Evolutionary conservation across 352 stramenopile genomes (phyloP), one percentile per base, ranked within the genome.

Genomic region (Phytopythium kandeliae): DNA sequence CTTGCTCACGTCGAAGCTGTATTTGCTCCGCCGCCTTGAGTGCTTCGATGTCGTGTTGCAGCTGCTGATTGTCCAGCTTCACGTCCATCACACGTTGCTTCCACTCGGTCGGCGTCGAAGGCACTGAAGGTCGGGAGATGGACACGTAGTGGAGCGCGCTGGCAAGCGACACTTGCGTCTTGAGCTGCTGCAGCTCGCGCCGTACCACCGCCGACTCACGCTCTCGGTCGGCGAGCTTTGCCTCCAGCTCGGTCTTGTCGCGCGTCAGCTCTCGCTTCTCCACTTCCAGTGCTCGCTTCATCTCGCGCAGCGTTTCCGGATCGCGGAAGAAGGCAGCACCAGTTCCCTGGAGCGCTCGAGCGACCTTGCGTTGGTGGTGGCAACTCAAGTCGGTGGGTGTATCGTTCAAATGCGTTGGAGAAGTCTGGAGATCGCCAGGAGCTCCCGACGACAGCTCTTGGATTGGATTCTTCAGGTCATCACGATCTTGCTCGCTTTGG

Each of bases 321-420:
- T 89, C 74, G 11, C 68, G 70, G 36, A 86, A 85, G 38, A 89
- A 89, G 0, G 46, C 35, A 2, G 62, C 44, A 17, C 44, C 59
- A 1, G 25, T 48, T 10, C 63, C 52, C 49, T 62, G 69, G 40
- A 66, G 62, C 11, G 50, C 42, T 40, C 55, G 24, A 16, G 60
- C 42, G 36, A 55, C 30, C 15, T 15, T 22, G 19, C 16, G 21
- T 8, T 42, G 13, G 0, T 1, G 10, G 7, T 43, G 13, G 21
- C 16, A 21, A 19, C 4, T 11, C 1, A 7, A 22, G n/a, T 16
- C 8, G 7, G 9, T 11, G 11, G 7, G 4, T 13, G 11, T n/a
- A 17, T 16, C 9, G n/a, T 6, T 21, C 2, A n/a, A 40, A 4
- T 0, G 10, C 10, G 2, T 3, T 12, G n/a, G 16, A 48, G 25